phyloP scores from a whole-genome alignment of 2,329 filamentous ascomycete species.

The Aspergillus amoenus region DNA sequence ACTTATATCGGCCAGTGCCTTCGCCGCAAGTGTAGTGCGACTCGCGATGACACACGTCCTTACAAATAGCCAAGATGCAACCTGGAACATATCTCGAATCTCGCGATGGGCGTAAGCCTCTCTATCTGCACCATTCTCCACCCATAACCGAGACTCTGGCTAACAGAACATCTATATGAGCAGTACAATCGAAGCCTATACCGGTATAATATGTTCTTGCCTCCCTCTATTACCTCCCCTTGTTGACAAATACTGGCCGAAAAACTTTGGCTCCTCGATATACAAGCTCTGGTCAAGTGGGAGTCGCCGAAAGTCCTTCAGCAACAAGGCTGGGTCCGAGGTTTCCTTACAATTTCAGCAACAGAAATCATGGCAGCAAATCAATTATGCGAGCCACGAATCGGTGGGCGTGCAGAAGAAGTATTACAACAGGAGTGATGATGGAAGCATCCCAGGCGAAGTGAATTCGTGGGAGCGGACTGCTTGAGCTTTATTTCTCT shows the following conservation, averaged over 20 bases:
- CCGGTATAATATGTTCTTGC: slow-evolving; percentile 11
- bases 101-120: slow-evolving; percentile 7
- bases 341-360: not conserved
- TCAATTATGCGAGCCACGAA: not conserved
- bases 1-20: not conserved
- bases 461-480: too few relatives aligned
- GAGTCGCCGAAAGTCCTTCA: not conserved
- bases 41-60: not conserved
- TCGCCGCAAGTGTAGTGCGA: not conserved
- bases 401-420: too few relatives aligned
- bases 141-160: too few relatives aligned
- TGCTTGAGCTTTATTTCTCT: too few relatives aligned
- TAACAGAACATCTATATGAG: not conserved
- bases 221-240: slow-evolving; percentile 1
- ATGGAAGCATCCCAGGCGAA: too few relatives aligned
- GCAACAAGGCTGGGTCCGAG: not conserved
- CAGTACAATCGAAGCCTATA: slow-evolving; percentile 12
- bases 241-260: not conserved
- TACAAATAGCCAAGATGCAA: not conserved
- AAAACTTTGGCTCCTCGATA: not conserved
- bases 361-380: not conserved
- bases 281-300: not conserved
- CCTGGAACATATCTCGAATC: slow-evolving; percentile 8
- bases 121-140: not conserved
- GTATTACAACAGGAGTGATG: too few relatives aligned